Evolutionary conservation across 2,329 filamentous ascomycete species (phyloP), one percentile per base, ranked within the genome.

Genomic region (Aspergillus melleus): DNA sequence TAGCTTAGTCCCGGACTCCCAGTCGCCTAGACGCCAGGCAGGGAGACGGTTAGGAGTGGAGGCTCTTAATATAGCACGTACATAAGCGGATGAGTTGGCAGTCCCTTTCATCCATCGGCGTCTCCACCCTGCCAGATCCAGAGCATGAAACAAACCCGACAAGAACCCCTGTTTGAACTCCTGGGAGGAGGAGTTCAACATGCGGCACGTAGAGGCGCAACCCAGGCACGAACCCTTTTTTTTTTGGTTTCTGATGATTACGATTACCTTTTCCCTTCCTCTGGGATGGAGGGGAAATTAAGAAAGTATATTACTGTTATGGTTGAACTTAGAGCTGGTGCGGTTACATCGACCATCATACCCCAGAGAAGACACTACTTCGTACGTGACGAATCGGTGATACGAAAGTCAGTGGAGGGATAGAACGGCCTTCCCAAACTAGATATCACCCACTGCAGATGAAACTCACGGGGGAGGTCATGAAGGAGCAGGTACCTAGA

Each of bases 11-110:
- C 26, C 8, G 26, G 26, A 29, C 26, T 29, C 6, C 26, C 26
- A 29, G 8, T 29, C 26, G 12, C 16, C 49, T 50, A 26, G 26
- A 50, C 22, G 32, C 44, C 16, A 47, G 22, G 44, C 44, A 24
- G 22, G 44, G 11, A 24, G 44, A 47, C 44, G 44, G 44, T 47
- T 47, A 32, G 49, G 8, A 51, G 49, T 29, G 22, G 49, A 51
- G 49, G 49, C 49, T 29, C 49, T 51, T 30, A 51, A 24, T 51
- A 29, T 51, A 32, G 24, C 49, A 32, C 49, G 24, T 19, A 24
- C 49, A 51, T 51, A 51, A 54, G 22, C 39, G 52, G 47, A 42
- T 61, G 59, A 61, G 55, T 56, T 61, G 60, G 60, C 56, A 59
- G 50, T 51, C 51, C 52, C 19, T 42, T 47, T 47, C 44, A 47